phyloP scores from a whole-genome alignment of 257 asterid genomes.

The Striga asiatica region DNA sequence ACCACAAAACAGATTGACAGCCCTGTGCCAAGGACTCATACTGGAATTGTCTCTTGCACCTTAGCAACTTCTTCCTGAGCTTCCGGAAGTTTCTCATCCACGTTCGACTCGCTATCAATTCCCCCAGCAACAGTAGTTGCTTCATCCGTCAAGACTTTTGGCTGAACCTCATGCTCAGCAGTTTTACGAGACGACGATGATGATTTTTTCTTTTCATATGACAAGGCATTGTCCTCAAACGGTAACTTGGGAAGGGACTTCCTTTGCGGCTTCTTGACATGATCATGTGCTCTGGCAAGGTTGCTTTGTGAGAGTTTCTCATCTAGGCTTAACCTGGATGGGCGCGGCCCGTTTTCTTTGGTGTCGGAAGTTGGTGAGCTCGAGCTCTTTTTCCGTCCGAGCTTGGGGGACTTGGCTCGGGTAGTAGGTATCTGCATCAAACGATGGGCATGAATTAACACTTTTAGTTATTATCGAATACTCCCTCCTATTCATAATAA shows the following conservation, averaged over 20 bases:
- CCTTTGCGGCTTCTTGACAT: conserved; percentile 52
- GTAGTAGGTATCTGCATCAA: conserved; percentile 80
- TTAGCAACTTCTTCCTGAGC: conserved; percentile 16
- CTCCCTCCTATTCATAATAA: too few relatives aligned
- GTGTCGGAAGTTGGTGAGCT: too few relatives aligned
- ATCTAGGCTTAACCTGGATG: conserved; percentile 60
- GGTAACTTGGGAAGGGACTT: conserved; percentile 86
- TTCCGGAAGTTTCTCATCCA: conserved; percentile 20
- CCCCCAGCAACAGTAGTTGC: too few relatives aligned
- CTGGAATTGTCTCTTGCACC: conserved; percentile 11
- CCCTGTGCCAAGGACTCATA: too few relatives aligned
- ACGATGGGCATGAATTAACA: too few relatives aligned
- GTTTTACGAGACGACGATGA: conserved; percentile 14
- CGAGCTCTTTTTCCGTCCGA: conserved; percentile 65
- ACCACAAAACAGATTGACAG: too few relatives aligned
- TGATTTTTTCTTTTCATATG: conserved; percentile 33
- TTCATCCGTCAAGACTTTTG: conserved; percentile 19
- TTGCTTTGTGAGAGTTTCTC: too few relatives aligned
- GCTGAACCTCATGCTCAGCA: too few relatives aligned
- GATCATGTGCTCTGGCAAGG: conserved; percentile 20
- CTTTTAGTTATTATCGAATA: too few relatives aligned
- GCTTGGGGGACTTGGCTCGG: conserved; percentile 85
- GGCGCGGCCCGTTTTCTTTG: conserved; percentile 43
- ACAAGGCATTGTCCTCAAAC: conserved; percentile 39
- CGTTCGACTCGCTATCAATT: conserved; percentile 10